These are phyloP conservation scores for Protomyces macrosporus DNA, from an alignment of 1,139 yeast genomes.

Conservation along the genomic window DNA sequence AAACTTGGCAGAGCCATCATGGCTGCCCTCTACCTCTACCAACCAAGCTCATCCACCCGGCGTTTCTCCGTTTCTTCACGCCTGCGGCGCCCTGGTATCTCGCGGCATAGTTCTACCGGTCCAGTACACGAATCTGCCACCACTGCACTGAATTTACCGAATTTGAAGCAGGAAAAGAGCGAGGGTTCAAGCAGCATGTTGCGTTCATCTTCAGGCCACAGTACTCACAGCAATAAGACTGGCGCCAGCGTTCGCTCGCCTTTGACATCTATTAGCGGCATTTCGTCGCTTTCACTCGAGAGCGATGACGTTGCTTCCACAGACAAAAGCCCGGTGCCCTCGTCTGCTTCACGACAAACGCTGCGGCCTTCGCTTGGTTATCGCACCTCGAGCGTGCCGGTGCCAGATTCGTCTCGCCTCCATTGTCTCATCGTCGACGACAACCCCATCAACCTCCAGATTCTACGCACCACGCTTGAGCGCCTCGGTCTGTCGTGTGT, in stretches of 20 bases:
- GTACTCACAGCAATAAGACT: neutral
- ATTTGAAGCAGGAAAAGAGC: neutral
- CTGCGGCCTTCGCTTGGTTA: neutral
- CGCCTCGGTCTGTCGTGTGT: slow-evolving; percentile 8
- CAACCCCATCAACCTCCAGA: slow-evolving; percentile 16
- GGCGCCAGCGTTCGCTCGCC: neutral
- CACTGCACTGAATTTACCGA: neutral
- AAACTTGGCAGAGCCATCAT: slow-evolving; percentile 14
- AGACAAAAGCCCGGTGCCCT: neutral
- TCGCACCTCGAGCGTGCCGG: neutral
- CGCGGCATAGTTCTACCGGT: neutral
- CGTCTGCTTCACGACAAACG: neutral
- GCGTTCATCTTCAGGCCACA: neutral
- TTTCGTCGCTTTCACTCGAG: neutral
- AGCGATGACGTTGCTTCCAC: neutral
- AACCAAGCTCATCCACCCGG: neutral
- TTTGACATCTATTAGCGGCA: neutral
- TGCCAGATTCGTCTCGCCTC: neutral
- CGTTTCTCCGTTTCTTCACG: neutral
- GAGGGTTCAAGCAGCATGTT: neutral
- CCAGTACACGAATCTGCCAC: neutral
- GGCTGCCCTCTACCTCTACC: neutral
- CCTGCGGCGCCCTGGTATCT: neutral
- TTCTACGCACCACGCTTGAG: slow-evolving; percentile 11
- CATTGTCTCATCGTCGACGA: slow-evolving; percentile 19